A percentile compares a stretch with the other conserved stretches of the same genome.
Evolutionary conservation across 306 rosid species (phyloP).

Genomic region (Potentilla sterilis): DNA sequence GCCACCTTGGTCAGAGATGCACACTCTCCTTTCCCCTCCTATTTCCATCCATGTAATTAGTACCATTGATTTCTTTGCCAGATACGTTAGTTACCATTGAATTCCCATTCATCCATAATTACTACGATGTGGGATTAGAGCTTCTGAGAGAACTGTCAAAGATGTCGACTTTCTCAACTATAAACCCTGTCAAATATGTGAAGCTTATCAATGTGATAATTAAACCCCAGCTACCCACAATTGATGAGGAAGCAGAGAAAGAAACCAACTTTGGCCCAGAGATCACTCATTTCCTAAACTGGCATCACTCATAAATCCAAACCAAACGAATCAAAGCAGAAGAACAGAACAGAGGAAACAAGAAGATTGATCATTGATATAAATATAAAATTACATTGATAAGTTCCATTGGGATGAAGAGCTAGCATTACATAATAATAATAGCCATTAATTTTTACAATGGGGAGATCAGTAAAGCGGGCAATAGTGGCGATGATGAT

Average conservation of each 20-base stretch:
- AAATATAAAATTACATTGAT: constrained; percentile 29
- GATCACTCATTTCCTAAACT: neutral
- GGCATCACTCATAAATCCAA: neutral
- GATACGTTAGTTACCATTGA: neutral
- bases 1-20: neutral
- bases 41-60: neutral
- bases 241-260: neutral
- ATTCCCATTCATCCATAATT: neutral
- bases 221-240: neutral
- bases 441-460: constrained; percentile 35
- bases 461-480: constrained; percentile 30
- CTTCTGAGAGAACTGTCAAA: neutral
- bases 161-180: neutral
- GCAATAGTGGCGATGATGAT: constrained; percentile 3
- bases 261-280: neutral
- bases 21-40: neutral
- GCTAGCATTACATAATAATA: constrained; percentile 2
- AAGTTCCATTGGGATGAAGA: constrained; percentile 22
- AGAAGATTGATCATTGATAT: neutral
- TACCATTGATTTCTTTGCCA: neutral
- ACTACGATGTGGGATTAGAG: neutral
- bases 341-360: neutral
- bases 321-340: neutral
- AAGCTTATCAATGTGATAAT: neutral
- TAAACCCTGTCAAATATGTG: neutral